Evolutionary conservation across 129 eudicot species (phyloP).

Genomic region (Helianthus annuus): HanXRQr2.0-SUNRISE NC_035442.2:57564713-57565212

Average conservation of each 20-base stretch:
- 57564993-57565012: conserved; percentile 27
- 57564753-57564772: too few relatives aligned
- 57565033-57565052: conserved; percentile 35
- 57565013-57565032: conserved; percentile 19
- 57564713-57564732: too few relatives aligned
- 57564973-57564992: conserved; percentile 26
- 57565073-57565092: conserved; percentile 17
- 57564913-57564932: background rate
- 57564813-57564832: background rate
- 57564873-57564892: background rate
- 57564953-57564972: background rate
- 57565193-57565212: conserved; percentile 14
- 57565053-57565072: conserved; percentile 24
- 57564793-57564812: background rate
- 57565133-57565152: background rate
- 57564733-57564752: too few relatives aligned
- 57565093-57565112: conserved; percentile 18
- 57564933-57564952: background rate
- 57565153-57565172: background rate
- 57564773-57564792: background rate
- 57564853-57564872: background rate
- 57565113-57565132: conserved; percentile 23
- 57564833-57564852: background rate
- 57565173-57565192: background rate
- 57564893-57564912: background rate